Base-by-base conservation (phyloP, 345 rosid species). In the Syzygium jambos region DNA sequence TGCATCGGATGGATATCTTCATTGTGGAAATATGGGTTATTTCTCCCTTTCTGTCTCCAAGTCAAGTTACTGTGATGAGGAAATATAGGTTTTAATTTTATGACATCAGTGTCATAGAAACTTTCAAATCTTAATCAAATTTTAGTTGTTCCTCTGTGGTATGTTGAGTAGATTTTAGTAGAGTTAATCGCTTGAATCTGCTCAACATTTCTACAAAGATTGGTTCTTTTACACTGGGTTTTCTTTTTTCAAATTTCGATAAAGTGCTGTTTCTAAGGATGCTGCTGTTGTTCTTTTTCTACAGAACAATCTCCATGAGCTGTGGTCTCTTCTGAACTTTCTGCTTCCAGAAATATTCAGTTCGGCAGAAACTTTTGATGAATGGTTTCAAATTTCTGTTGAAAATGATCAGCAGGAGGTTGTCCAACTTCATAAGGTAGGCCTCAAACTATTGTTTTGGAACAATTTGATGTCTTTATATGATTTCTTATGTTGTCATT, bases 311-410 rank as follows among this genome's bases (percentile, higher is more conserved):
- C 99, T 98, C 90, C 99, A 98, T 90, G 99, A 98, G 87, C 91
- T 98, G 85, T 98, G 99, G 99, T 92, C 99, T 88, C 99, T 98
- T 90, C 98, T 98, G 83, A 98, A 98, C 94, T 98, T 98, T 87
- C 90, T 96, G 85, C 92, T 98, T 55, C 99, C 98, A 1, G 99
- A 98, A 94, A 96, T 98, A 78, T 98, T 98, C 91, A 96, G 97
- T 93, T 98, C 98, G n/a, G 98, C 99, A 85, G 99, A 98, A 91
- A 96, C 98, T 90, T 98, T 98, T 94, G 99, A 98, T 89, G 99
- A 98, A 89, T 98, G 99, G 99, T 98, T 98, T 90, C 99, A 98
- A 93, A 98, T 98, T 88, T 98, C 99, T 92, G 99, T 98, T 87
- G 99, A 96, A 84, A 96, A 94, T 92, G 99, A 98, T 85, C 98